phyloP scores from a whole-genome alignment of 2,329 filamentous ascomycete species.

The Tolypocladium sp. region DNA sequence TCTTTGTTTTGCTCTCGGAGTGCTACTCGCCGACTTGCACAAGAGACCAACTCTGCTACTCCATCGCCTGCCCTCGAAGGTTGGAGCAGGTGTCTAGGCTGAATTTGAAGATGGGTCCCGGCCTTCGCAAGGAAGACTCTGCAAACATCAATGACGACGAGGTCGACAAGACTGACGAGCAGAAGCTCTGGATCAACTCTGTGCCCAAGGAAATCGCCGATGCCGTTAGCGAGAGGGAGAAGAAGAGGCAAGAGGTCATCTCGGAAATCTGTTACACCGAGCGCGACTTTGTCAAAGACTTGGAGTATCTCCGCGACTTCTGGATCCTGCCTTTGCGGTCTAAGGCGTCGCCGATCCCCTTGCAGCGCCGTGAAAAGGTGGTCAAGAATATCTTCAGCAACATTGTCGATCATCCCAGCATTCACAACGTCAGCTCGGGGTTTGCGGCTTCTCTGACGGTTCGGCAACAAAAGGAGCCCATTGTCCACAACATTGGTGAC shows the following conservation, averaged over 20 bases:
- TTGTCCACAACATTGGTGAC: slow-evolving; percentile 85
- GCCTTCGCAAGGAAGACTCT: slow-evolving; percentile 59
- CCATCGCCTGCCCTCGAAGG: slow-evolving; percentile 88
- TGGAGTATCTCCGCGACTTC: slow-evolving; percentile 96
- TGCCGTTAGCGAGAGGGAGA: slow-evolving; percentile 79
- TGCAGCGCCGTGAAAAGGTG: slow-evolving; percentile 78
- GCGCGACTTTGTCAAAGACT: slow-evolving; percentile 95
- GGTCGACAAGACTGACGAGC: slow-evolving; percentile 76
- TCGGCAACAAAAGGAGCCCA: slow-evolving; percentile 80
- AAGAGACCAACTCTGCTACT: slow-evolving; percentile 90
- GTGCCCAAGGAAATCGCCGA: slow-evolving; percentile 93
- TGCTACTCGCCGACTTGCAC: slow-evolving; percentile 98
- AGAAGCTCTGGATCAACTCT: slow-evolving; percentile 99
- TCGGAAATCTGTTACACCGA: slow-evolving; percentile 99
- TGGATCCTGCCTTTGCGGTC: slow-evolving; percentile 91
- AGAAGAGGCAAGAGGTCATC: slow-evolving; percentile 96
- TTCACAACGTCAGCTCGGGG: slow-evolving; percentile 81
- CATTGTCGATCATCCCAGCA: slow-evolving; percentile 71
- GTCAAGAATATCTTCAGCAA: slow-evolving; percentile 95
- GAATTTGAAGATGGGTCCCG: slow-evolving; percentile 87
- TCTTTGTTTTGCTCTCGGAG: slow-evolving; percentile 92
- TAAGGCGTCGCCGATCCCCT: slow-evolving; percentile 77
- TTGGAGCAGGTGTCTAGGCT: slow-evolving; percentile 90
- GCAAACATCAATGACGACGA: slow-evolving; percentile 66
- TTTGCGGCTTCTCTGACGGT: slow-evolving; percentile 84